Conservation (phyloP, 108 stramenopile genomes). For the Fistulifera pelliculosa region DNA sequence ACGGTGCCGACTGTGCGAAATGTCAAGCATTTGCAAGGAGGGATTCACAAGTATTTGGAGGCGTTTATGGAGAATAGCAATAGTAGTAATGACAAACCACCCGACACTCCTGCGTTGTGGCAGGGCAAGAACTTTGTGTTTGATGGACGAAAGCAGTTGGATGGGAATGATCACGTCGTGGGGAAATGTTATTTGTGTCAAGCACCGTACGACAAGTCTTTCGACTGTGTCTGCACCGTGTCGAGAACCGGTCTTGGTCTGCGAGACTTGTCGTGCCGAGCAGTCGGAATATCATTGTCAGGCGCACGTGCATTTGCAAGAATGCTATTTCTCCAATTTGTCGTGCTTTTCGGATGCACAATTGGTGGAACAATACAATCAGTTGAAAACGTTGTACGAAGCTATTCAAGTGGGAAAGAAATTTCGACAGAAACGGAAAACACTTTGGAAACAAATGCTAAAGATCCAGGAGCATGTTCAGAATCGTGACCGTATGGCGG, state of each 20-base stretch:
- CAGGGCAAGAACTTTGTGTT: constrained; percentile 84
- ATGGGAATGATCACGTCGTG: constrained; percentile 12
- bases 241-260: constrained; percentile 68
- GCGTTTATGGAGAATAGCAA: constrained; percentile 12
- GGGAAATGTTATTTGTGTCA: constrained; percentile 18
- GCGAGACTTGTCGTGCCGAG: constrained; percentile 27
- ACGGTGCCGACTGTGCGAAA: constrained; percentile 9
- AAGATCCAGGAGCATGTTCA: constrained; percentile 26
- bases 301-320: constrained; percentile 49
- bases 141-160: constrained; percentile 48
- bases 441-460: constrained; percentile 53
- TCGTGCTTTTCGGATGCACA: constrained; percentile 29
- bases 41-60: constrained; percentile 70
- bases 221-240: constrained; percentile 74
- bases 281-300: constrained; percentile 59
- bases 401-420: constrained; percentile 53
- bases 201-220: not conserved
- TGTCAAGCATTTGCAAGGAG: constrained; percentile 69
- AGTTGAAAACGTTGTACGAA: constrained; percentile 25
- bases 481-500: not conserved
- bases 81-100: not conserved
- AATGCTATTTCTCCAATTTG: constrained; percentile 65
- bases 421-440: constrained; percentile 63
- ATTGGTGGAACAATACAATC: constrained; percentile 29
- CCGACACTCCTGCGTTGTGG: constrained; percentile 21